Evolutionary conservation across 2,329 filamentous ascomycete genomes (phyloP).

Genomic region (Verticillium zaregamsianum): DNA sequence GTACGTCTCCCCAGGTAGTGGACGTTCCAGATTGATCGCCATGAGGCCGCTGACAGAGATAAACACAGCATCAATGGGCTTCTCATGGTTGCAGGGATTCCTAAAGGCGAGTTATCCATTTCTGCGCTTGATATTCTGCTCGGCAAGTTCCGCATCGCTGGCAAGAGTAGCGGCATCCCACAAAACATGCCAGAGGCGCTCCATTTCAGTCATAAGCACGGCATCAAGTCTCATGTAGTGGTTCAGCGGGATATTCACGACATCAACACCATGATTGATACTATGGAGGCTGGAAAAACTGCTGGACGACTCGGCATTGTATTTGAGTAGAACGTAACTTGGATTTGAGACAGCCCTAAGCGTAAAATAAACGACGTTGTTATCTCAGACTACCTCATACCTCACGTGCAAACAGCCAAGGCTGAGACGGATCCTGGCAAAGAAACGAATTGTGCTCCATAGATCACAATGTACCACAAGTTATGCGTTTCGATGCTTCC

Average conservation of each 20-base stretch:
- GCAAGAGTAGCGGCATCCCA: conserved; percentile 35
- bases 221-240: conserved; percentile 33
- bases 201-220: conserved; percentile 36
- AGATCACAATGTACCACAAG: too few species aligned
- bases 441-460: too few species aligned
- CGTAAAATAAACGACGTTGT: too few species aligned
- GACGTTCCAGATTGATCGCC: too few species aligned
- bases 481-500: too few species aligned
- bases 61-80: conserved; percentile 23
- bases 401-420: too few species aligned
- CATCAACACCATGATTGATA: conserved; percentile 29
- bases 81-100: conserved; percentile 39
- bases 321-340: conserved; percentile 17
- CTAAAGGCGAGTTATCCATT: conserved; percentile 27
- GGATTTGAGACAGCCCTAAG: too few species aligned
- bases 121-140: conserved; percentile 33
- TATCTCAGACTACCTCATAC: too few species aligned
- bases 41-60: too few species aligned
- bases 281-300: conserved; percentile 30
- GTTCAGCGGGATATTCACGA: conserved; percentile 29
- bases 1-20: conserved; percentile 19
- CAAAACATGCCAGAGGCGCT: conserved; percentile 37
- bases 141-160: conserved; percentile 33
- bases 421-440: too few species aligned
- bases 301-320: conserved; percentile 30